Evolutionary conservation across 106 monocot species (phyloP), one percentile per base, ranked within the genome.

Genomic region (Phalaenopsis equestris): DNA sequence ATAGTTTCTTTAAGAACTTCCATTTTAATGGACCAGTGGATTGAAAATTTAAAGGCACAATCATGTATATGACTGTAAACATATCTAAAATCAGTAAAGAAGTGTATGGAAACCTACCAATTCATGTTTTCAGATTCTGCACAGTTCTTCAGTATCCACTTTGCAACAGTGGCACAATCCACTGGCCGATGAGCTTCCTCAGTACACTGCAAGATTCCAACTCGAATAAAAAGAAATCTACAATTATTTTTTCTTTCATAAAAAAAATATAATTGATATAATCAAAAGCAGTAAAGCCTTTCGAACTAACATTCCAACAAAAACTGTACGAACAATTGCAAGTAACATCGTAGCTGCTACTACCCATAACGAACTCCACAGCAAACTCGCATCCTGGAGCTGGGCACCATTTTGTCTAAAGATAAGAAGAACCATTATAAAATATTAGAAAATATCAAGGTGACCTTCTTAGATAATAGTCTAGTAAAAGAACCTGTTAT

Each of bases 111-210:
- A 48, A 49, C 78, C 23, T 75, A 95, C 95, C 95, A 95, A 72
- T 92, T 95, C 92, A 92, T 92, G 72, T 95, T 95, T 79, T 95
- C 94, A 16, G 94, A 95, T 72, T 95, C 92, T 5, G 94, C 90
- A 84, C 94, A 88, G 75, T 95, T 95, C 82, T 95, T 94, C 52
- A 94, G 74, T 57, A 94, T 85, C 94, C 94, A 94, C 73, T 84
- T 87, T 19, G 89, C 80, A 18, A 95, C 91, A 24, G 94, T 95
- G 67, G 74, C 79, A 83, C 94, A 95, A 73, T 95, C 90, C 67
- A 95, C 94, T 72, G 94, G 94, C 41, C 94, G 84, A 79, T 95
- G 94, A 79, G 92, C 94, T 87, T 95, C 94, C 80, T 95, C 94
- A 12, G 91, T 88, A 75, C 94, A 95, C 94, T 95, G 86, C 83